Conservation (phyloP, 768 basidiomycete genomes). For the Dioszegia aurantiaca region DNA sequence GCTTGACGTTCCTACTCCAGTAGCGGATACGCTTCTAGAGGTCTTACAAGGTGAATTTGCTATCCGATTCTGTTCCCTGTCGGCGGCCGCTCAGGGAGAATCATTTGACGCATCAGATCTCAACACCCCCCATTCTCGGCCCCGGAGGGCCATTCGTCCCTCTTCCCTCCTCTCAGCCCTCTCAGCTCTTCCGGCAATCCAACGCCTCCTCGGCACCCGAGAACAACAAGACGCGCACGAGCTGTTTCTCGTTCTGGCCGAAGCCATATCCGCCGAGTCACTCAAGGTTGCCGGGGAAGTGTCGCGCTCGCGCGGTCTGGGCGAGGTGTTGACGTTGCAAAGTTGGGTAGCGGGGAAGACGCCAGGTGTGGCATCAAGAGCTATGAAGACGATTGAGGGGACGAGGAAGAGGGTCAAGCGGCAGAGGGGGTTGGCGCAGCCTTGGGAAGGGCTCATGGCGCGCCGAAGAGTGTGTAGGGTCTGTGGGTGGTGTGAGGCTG, state of each 20-base stretch:
- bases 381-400: not conserved
- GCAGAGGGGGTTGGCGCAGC: constrained; percentile 38
- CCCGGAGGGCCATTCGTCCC: constrained; percentile 67
- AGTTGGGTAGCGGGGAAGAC: constrained; percentile 23
- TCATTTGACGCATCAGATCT: constrained; percentile 35
- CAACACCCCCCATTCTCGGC: constrained; percentile 51
- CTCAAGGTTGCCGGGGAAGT: constrained; percentile 69
- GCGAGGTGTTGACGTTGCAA: constrained; percentile 51
- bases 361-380: constrained; percentile 13
- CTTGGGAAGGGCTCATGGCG: constrained; percentile 76
- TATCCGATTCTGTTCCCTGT: constrained; percentile 7
- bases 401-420: constrained; percentile 21
- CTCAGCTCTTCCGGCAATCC: constrained; percentile 55
- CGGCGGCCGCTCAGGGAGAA: not conserved
- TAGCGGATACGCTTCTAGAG: constrained; percentile 74
- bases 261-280: constrained; percentile 83
- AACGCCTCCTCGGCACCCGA: constrained; percentile 66
- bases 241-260: constrained; percentile 88
- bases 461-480: constrained; percentile 80
- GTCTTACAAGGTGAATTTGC: constrained; percentile 73
- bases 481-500: constrained; percentile 87
- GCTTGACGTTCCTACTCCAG: constrained; percentile 77
- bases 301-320: constrained; percentile 68
- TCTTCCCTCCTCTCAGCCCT: constrained; percentile 69
- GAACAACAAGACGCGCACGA: constrained; percentile 99